A percentile compares a stretch with the other conserved stretches of the same genome.
Evolutionary conservation across 768 basidiomycete species (phyloP).

Genomic region (Termitomyces sp.): DNA sequence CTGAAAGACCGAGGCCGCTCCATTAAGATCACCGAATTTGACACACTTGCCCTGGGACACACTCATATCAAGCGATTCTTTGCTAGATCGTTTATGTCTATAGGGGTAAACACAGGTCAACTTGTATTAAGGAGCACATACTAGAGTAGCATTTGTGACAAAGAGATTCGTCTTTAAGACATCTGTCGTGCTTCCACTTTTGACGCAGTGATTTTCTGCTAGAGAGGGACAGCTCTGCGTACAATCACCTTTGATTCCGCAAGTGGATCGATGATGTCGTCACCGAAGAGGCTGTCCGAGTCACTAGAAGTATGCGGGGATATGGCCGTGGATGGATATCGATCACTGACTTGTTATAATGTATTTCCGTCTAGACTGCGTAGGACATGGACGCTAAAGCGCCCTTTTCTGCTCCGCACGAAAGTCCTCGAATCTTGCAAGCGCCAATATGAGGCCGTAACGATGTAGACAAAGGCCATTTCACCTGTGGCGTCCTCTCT

Average conservation of each 20-base stretch:
- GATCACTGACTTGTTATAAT: too few relatives aligned
- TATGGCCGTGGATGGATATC: too few relatives aligned
- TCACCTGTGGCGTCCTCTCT: too few relatives aligned
- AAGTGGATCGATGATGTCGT: neutral
- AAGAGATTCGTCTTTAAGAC: neutral
- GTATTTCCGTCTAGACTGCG: neutral
- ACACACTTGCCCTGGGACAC: neutral
- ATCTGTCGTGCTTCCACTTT: neutral
- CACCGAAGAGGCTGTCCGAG: neutral
- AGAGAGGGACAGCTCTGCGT: neutral
- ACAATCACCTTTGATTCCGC: neutral
- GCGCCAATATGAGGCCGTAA: too few relatives aligned
- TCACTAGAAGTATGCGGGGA: too few relatives aligned
- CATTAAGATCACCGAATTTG: neutral
- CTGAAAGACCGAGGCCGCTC: neutral
- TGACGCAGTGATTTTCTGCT: neutral
- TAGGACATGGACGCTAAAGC: neutral
- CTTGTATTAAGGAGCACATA: neutral
- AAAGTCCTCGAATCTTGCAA: too few relatives aligned
- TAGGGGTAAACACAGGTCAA: too few relatives aligned
- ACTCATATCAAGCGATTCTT: neutral
- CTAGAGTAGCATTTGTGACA: neutral
- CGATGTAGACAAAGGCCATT: neutral
- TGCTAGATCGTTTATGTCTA: neutral
- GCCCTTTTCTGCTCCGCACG: neutral